A percentile compares a stretch with the other conserved stretches of the same genome.
These are phyloP conservation scores for Pseudogymnoascus pannorum DNA, from an alignment of 2,329 filamentous ascomycete species.

Conservation along the genomic window DNA sequence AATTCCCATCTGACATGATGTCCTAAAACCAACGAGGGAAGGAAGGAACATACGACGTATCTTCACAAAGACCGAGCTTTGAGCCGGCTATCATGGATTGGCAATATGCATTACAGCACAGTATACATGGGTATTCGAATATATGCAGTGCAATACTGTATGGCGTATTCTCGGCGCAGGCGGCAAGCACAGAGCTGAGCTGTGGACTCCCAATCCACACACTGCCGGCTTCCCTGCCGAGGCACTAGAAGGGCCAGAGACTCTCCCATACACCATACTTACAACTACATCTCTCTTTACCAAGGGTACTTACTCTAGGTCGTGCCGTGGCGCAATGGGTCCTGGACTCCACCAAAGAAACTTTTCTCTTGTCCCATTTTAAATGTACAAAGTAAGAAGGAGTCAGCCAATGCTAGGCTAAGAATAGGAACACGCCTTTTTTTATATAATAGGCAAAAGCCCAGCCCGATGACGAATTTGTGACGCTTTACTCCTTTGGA, in stretches of 20 bases:
- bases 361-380: constrained; percentile 1
- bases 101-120: not conserved
- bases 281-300: not conserved
- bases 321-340: not conserved
- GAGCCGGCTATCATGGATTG: not conserved
- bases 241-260: constrained; percentile 5
- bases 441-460: not conserved
- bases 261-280: not conserved
- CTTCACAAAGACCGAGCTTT: not conserved
- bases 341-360: constrained; percentile 3
- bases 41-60: not conserved
- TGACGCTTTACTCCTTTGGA: constrained; percentile 2
- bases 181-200: not conserved
- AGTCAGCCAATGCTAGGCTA: constrained; percentile 6
- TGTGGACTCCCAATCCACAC: not conserved
- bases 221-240: constrained; percentile 1
- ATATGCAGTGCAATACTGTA: not conserved
- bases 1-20: not conserved
- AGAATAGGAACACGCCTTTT: constrained; percentile 8
- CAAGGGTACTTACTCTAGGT: not conserved
- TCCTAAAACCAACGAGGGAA: not conserved
- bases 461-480: not conserved
- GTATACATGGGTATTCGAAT: not conserved
- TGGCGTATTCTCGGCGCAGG: not conserved
- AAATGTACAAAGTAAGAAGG: not conserved